Evolutionary conservation across 441 rosid species (phyloP).

Genomic region (Erodium trifolium): DNA sequence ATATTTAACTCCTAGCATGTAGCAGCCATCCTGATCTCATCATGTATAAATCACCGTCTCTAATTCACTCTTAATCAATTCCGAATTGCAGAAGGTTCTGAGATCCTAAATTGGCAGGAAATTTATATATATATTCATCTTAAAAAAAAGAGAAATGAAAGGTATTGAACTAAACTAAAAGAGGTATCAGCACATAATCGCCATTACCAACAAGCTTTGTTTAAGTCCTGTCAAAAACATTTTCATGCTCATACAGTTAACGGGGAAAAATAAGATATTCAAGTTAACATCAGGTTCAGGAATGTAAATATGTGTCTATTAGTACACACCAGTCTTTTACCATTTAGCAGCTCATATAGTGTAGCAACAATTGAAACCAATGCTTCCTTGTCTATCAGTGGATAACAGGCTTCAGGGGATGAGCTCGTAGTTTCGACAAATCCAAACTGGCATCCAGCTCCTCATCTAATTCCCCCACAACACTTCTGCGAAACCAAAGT

Average conservation of each 20-base stretch:
- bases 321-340: conserved; percentile 1
- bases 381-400: conserved; percentile 2
- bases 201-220: neutral
- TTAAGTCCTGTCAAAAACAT: neutral
- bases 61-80: neutral
- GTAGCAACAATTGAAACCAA: neutral
- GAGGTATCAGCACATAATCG: neutral
- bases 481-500: conserved; percentile 2
- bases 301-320: neutral
- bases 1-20: neutral
- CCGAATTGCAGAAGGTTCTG: too few species aligned
- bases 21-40: neutral
- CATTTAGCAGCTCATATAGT: neutral
- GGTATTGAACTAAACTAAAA: neutral
- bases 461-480: conserved; percentile 7
- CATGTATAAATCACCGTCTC: neutral
- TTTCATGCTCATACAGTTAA: neutral
- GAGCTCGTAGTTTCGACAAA: conserved; percentile 4
- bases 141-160: neutral
- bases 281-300: neutral
- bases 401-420: conserved; percentile 11
- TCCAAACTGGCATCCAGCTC: conserved; percentile 10
- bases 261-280: neutral
- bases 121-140: neutral
- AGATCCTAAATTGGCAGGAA: neutral